Conservation (phyloP, 768 basidiomycete species). For the Lactarius sp. region DNA sequence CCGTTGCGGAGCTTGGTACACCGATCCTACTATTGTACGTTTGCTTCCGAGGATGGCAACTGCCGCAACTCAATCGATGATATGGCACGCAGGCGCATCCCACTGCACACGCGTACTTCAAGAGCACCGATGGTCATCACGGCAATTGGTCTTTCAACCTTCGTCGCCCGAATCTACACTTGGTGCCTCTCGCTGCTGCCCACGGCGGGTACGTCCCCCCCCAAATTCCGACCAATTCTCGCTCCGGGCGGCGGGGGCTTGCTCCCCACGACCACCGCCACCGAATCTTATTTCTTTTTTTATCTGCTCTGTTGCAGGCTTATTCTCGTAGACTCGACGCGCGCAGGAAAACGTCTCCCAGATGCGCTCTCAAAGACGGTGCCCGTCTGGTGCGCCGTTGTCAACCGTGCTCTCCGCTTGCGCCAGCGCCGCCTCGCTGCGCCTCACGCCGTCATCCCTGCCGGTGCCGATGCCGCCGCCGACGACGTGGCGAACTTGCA, state of each 20-base stretch:
- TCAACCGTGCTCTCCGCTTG: conserved; percentile 59
- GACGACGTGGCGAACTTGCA: conserved; percentile 47
- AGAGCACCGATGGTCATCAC: conserved; percentile 86
- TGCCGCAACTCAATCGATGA: conserved; percentile 24
- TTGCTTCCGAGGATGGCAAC: conserved; percentile 1
- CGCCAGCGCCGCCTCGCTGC: conserved; percentile 10
- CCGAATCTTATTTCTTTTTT: background rate
- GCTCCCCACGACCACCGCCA: background rate
- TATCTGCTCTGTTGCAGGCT: conserved; percentile 41
- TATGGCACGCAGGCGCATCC: conserved; percentile 26
- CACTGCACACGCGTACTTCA: conserved; percentile 68
- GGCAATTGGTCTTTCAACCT: conserved; percentile 84
- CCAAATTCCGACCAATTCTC: background rate
- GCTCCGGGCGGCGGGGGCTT: background rate
- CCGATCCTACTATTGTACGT: conserved; percentile 59
- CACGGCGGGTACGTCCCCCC: conserved; percentile 51
- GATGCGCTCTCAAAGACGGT: conserved; percentile 88
- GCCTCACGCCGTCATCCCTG: background rate
- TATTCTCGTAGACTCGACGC: conserved; percentile 87
- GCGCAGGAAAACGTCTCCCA: conserved; percentile 89
- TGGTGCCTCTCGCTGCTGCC: conserved; percentile 53
- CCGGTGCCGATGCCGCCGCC: conserved; percentile 37
- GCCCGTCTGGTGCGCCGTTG: conserved; percentile 90
- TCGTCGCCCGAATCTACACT: conserved; percentile 76
- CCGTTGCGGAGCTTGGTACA: conserved; percentile 94